Percentiles rank a stretch among this genome's conserved stretches.
Evolutionary conservation across 2,329 filamentous ascomycete genomes (phyloP).

Genomic region (Aspergillus niger): DNA sequence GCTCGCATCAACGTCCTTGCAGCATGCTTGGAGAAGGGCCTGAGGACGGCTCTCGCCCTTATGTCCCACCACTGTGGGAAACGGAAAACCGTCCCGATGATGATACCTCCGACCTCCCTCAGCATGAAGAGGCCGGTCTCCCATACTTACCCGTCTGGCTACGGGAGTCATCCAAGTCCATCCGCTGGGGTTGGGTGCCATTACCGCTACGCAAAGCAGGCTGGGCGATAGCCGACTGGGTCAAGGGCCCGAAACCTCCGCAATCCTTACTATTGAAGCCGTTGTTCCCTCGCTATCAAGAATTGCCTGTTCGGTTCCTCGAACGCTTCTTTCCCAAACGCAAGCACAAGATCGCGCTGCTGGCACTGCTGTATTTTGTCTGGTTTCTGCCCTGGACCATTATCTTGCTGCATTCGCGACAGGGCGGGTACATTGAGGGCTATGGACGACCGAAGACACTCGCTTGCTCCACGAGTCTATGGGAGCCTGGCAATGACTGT

Average conservation of each 20-base stretch:
- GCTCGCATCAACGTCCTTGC: neutral
- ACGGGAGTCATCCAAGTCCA: slow-evolving; percentile 49
- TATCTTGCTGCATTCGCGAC: slow-evolving; percentile 48
- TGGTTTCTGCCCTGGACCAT: slow-evolving; percentile 53
- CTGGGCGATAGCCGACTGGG: slow-evolving; percentile 47
- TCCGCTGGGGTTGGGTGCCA: slow-evolving; percentile 52
- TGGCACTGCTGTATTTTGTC: slow-evolving; percentile 46
- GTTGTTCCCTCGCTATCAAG: slow-evolving; percentile 49
- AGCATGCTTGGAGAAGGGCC: slow-evolving; percentile 36
- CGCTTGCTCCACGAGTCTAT: slow-evolving; percentile 50
- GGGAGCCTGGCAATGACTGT: slow-evolving; percentile 51
- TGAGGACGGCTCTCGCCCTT: slow-evolving; percentile 34
- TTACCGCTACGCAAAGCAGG: slow-evolving; percentile 47
- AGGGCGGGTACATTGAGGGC: slow-evolving; percentile 51
- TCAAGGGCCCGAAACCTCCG: slow-evolving; percentile 52
- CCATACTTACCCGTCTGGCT: slow-evolving; percentile 49
- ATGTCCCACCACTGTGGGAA: slow-evolving; percentile 37
- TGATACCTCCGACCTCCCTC: slow-evolving; percentile 37
- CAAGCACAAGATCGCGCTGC: slow-evolving; percentile 47
- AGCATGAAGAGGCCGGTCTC: slow-evolving; percentile 30
- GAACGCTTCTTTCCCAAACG: slow-evolving; percentile 49
- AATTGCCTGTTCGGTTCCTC: slow-evolving; percentile 47
- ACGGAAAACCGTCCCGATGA: slow-evolving; percentile 38
- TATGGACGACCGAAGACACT: slow-evolving; percentile 50
- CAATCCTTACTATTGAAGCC: slow-evolving; percentile 49